A percentile compares a stretch with the other conserved stretches of the same genome.
These are phyloP conservation scores for Blechomonas ayalai DNA, from an alignment of 208 protist species.

Conservation along the genomic window DNA sequence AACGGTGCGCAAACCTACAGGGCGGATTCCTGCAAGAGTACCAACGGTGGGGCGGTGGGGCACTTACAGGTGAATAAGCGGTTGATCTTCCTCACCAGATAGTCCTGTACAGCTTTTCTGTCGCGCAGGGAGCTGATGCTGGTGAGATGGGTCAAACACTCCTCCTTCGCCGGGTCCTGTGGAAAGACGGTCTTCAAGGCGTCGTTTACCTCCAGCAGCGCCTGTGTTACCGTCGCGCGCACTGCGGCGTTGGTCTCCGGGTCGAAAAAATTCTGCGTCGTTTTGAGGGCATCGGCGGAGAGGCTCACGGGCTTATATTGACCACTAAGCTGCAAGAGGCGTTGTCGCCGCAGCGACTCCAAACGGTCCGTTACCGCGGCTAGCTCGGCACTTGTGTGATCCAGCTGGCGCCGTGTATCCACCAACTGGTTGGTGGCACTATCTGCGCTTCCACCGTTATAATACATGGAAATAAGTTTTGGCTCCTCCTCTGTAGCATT, in stretches of 20 bases:
- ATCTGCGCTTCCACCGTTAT: too few species aligned
- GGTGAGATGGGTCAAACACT: constrained; percentile 9
- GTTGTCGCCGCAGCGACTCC: constrained; percentile 31
- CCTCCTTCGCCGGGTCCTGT: constrained; percentile 3
- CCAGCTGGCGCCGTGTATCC: constrained; percentile 32
- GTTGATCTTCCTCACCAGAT: constrained; percentile 47
- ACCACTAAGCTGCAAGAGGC: constrained; percentile 57
- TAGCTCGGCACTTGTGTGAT: constrained; percentile 32
- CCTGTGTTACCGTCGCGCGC: constrained; percentile 35
- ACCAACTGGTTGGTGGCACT: constrained; percentile 27
- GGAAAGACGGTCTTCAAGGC: constrained; percentile 8
- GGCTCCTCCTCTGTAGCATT: too few species aligned
- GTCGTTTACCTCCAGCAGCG: constrained; percentile 38
- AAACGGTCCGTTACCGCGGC: constrained; percentile 24
- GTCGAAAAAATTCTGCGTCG: constrained; percentile 43
- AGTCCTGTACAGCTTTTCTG: constrained; percentile 47
- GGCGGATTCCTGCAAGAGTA: constrained; percentile 8
- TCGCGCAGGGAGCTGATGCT: constrained; percentile 23
- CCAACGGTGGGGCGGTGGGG: constrained; percentile 41
- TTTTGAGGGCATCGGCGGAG: constrained; percentile 20
- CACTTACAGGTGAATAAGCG: constrained; percentile 43
- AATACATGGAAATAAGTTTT: too few species aligned
- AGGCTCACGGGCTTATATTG: constrained; percentile 24
- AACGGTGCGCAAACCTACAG: too few species aligned
- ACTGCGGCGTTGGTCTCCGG: constrained; percentile 58